Evolutionary conservation across 2,329 filamentous ascomycete genomes (phyloP), one percentile per base, ranked within the genome.

Genomic region (Microcyclospora tardicrescens): DNA sequence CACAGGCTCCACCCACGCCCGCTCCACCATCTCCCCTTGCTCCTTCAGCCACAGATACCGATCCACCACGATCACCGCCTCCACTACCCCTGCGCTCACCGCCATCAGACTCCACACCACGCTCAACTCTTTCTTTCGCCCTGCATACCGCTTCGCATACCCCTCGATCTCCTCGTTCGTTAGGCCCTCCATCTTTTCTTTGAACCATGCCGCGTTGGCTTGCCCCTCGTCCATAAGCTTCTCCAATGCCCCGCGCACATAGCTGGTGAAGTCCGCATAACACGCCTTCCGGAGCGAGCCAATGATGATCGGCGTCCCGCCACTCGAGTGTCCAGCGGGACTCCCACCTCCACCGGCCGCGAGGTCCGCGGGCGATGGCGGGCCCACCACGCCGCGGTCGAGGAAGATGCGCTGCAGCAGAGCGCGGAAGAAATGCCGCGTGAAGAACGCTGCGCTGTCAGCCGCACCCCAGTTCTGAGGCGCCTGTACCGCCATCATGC

Each of bases 401-500:
- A 95, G 71, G 45, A 96, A 86, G n/a, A 98, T 80, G 42, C 81
- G 81, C 60, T 98, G 91, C 15, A 96, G 67, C 0, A 96, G 69
- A 0, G 91, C 84, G 33, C 91, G 82, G 66, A 81, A 98, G 61
- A 91, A 94, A 60, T 98, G 91, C 0, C 89, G 75, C 0, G 79
- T 84, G 66, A 98, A 96, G 64, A 96, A 98, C 6, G 68, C 71
- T 37, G 86, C 81, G 57, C 84, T 93, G 43, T 94, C 87, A 19
- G 71, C 66, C 16, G 69, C 67, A 2, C 81, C 82, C 91, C 91
- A 98, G 64, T 98, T 98, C 43, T 79, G 71, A 1, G 91, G 87
- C 6, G 91, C 91, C 64, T 98, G 91, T 36, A 93, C 87, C 2
- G 89, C 89, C 89, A 96, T 95, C 81, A 94, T 94, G 33, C 91